A percentile compares a stretch with the other conserved stretches of the same genome.
Conservation (phyloP, 305 asterid genomes). For the Striga hermonthica region DNA sequence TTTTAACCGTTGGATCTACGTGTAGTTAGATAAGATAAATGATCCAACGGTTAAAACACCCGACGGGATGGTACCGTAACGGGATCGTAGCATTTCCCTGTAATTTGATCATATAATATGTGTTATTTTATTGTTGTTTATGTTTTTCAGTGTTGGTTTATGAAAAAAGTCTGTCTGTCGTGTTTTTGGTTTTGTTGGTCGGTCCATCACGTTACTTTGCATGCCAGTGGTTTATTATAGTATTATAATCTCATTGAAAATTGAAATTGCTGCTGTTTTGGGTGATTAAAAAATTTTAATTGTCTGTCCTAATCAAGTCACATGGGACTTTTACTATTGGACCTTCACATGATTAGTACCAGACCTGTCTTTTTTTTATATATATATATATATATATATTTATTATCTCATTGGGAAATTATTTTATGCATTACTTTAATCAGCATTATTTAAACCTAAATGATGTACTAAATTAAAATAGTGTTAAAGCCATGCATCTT, state of each 20-base stretch:
- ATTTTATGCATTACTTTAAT: constrained; percentile 30
- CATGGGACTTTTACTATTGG: constrained; percentile 71
- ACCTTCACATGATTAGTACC: constrained; percentile 52
- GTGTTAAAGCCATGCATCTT: constrained; percentile 34
- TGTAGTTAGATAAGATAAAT: no score
- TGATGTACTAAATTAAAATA: constrained; percentile 5
- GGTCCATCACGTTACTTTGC: constrained; percentile 53
- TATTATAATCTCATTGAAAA: constrained; percentile 51
- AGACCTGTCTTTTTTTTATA: constrained; percentile 29
- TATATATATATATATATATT: constrained; percentile 16
- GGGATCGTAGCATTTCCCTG: no score
- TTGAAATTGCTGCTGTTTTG: constrained; percentile 59
- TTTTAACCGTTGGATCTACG: no score
- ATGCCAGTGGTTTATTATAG: constrained; percentile 45
- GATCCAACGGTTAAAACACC: no score
- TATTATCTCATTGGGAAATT: constrained; percentile 32
- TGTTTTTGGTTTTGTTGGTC: constrained; percentile 34
- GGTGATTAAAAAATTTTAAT: constrained; percentile 33
- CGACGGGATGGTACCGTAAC: no score
- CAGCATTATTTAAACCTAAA: constrained; percentile 18
- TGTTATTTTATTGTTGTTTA: background rate
- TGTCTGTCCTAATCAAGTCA: constrained; percentile 72
- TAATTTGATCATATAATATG: no score
- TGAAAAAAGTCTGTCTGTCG: constrained; percentile 33
- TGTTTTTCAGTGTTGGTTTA: constrained; percentile 14